A percentile compares a stretch with the other conserved stretches of the same genome.
phyloP scores from a whole-genome alignment of 306 rosid genomes.

The Vigna hirtella region DNA sequence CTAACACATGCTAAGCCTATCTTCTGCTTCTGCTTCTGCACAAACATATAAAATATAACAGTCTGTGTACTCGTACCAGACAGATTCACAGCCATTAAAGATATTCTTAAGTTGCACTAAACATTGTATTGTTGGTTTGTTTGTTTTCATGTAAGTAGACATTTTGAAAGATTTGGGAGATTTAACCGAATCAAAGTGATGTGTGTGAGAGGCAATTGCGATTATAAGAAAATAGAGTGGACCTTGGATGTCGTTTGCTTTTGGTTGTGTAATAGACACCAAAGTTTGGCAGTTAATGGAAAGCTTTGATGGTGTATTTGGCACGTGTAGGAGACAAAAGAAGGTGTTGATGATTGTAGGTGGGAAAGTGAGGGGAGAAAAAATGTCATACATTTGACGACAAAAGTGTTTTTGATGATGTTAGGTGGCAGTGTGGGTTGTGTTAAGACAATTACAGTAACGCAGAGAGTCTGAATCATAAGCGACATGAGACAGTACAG shows the following conservation, averaged over 20 bases:
- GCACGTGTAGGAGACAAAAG: slow-evolving; percentile 48
- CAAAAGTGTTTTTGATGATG: background rate
- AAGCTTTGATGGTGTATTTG: background rate
- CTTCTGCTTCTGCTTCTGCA: background rate
- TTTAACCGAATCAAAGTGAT: background rate
- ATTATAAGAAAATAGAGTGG: slow-evolving; percentile 10
- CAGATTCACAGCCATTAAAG: background rate
- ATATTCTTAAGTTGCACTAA: background rate
- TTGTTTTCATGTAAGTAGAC: background rate
- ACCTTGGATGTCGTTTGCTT: background rate
- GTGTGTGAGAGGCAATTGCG: background rate
- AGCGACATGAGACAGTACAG: slow-evolving; percentile 38
- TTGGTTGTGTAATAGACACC: slow-evolving; percentile 1
- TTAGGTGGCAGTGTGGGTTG: background rate
- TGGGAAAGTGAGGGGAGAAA: slow-evolving; percentile 3
- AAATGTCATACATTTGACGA: slow-evolving; percentile 3
- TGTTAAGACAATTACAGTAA: background rate
- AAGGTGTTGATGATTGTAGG: slow-evolving; percentile 27
- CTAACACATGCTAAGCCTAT: background rate
- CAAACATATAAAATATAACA: background rate
- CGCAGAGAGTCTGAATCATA: slow-evolving; percentile 28
- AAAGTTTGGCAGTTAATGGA: slow-evolving; percentile 17
- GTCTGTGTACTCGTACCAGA: too few species aligned
- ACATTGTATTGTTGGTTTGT: background rate
- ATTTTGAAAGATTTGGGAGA: background rate